Base-by-base conservation (phyloP, 2,329 filamentous ascomycete genomes). In the Fusarium oligoseptatum region DNA sequence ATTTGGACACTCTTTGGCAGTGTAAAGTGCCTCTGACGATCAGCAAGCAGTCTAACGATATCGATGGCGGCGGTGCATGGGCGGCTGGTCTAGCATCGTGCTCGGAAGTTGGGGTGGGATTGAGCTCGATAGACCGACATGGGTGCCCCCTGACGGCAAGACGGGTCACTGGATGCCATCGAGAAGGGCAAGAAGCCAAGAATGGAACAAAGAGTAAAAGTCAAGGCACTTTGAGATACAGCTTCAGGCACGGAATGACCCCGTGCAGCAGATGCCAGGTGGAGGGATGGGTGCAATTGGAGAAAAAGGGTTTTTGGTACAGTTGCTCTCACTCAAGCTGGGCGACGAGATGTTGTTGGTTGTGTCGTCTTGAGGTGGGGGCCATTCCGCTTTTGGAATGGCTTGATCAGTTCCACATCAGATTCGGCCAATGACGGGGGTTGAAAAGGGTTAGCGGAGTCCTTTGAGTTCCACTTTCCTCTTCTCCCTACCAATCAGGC, bases 281-380 rank as follows among this genome's bases (percentile, higher is more conserved):
- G 39, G 57, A 45, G 41, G 37, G 58, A 34, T 17, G 39, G 27
- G 37, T 43, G 37, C 24, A 60, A 43, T 58, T 36, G 36, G 57
- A 22, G 37, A 43, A 20, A 60, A 29, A 43, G 36, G 22, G 17
- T 60, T 60, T 14, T 14, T 41, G n/a, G 55, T 57, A 29, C 22
- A 37, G 56, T 58, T 58, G 57, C 37, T 27, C 22, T 34, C 58
- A 48, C 58, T 34, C 41, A 34, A 61, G 29, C 58, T 61, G 58
- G 58, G 58, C 58, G 39, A 61, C 37, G 27, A 43, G 39, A 58
- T 27, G 41, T 60, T 61, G 58, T 48, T 61, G 39, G 58, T 61
- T 61, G 39, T 45, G 37, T 45, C 22, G 29, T 48, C 39, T 41
- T 27, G n/a, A 24, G 11, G 20, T 36, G n/a, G 27, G 22, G n/a